phyloP scores from a whole-genome alignment of 2,329 filamentous ascomycete genomes.

The Xylaria sp. region DNA sequence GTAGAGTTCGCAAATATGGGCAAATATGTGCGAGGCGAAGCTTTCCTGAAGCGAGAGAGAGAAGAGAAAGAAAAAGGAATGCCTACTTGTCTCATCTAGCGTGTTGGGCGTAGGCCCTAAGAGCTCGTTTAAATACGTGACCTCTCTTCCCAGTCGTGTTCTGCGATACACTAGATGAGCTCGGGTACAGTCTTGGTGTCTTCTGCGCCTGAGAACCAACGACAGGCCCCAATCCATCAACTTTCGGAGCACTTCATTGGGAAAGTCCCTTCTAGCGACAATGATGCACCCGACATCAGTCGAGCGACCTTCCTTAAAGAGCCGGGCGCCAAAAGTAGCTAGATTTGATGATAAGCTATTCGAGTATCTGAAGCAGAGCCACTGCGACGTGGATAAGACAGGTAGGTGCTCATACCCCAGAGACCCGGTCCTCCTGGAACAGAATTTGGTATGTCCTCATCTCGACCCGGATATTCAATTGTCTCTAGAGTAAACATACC shows the following conservation, averaged over 20 bases:
- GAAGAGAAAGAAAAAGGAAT: not conserved
- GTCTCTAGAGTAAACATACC: not conserved
- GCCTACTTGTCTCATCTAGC: not conserved
- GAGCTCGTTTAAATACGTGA: not conserved
- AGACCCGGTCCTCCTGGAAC: constrained; percentile 17
- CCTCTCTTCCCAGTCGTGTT: not conserved
- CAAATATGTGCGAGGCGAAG: not conserved
- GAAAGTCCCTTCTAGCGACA: not conserved
- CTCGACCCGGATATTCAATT: not conserved
- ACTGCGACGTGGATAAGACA: not conserved
- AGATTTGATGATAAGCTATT: constrained; percentile 9
- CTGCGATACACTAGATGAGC: not conserved
- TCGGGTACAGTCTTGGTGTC: not conserved
- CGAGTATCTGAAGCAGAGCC: not conserved
- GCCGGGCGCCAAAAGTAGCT: constrained; percentile 33
- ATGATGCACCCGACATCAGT: constrained; percentile 10
- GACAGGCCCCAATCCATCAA: constrained; percentile 9
- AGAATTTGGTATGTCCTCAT: no score
- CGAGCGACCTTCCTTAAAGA: constrained; percentile 3
- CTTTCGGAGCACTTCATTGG: not conserved
- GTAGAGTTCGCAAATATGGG: not conserved
- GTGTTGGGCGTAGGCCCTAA: not conserved
- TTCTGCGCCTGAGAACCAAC: not conserved
- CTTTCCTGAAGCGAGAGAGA: not conserved
- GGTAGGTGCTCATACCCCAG: constrained; percentile 19